These are phyloP conservation scores for Chaetothyriales sp. DNA, from an alignment of 2,329 filamentous ascomycete genomes.

Conservation along the genomic window DNA sequence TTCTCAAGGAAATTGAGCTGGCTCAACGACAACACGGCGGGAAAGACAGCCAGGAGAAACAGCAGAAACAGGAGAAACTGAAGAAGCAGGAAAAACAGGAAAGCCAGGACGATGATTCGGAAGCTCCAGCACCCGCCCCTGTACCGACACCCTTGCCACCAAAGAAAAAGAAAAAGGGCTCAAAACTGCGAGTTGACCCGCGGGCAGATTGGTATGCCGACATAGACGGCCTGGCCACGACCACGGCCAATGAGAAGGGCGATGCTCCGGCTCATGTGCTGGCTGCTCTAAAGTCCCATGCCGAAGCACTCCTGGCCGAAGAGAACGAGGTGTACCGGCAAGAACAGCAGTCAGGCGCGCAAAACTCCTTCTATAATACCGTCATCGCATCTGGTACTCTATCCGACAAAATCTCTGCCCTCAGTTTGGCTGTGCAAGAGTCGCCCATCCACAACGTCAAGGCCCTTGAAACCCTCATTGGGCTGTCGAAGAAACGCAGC, in stretches of 20 bases:
- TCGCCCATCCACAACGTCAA: slow-evolving; percentile 87
- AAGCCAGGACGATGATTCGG: slow-evolving; percentile 18
- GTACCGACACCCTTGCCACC: slow-evolving; percentile 10
- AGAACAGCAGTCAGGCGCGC: slow-evolving; percentile 59
- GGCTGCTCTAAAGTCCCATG: slow-evolving; percentile 43
- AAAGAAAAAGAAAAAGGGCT: slow-evolving; percentile 5
- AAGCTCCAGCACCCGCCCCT: slow-evolving; percentile 19
- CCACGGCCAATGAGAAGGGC: slow-evolving; percentile 24
- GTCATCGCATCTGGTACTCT: slow-evolving; percentile 95
- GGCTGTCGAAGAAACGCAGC: slow-evolving; percentile 79
- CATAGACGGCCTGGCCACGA: slow-evolving; percentile 38
- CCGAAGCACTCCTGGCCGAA: slow-evolving; percentile 56
- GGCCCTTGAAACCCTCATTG: slow-evolving; percentile 70
- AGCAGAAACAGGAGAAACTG: slow-evolving; percentile 10
- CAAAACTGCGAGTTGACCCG: slow-evolving; percentile 33
- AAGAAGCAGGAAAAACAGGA: slow-evolving; percentile 20
- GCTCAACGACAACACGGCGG: slow-evolving; percentile 23
- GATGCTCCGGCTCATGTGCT: slow-evolving; percentile 37
- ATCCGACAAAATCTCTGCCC: slow-evolving; percentile 87
- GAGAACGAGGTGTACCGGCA: slow-evolving; percentile 64
- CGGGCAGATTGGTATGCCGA: slow-evolving; percentile 54
- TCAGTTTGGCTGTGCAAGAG: slow-evolving; percentile 89
- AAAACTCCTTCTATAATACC: slow-evolving; percentile 88
- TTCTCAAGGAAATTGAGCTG: slow-evolving; percentile 27
- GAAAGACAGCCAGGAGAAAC: slow-evolving; percentile 5